These are phyloP conservation scores for Chiua sp. DNA, from an alignment of 1,284 basidiomycete species.

Conservation along the genomic window DNA sequence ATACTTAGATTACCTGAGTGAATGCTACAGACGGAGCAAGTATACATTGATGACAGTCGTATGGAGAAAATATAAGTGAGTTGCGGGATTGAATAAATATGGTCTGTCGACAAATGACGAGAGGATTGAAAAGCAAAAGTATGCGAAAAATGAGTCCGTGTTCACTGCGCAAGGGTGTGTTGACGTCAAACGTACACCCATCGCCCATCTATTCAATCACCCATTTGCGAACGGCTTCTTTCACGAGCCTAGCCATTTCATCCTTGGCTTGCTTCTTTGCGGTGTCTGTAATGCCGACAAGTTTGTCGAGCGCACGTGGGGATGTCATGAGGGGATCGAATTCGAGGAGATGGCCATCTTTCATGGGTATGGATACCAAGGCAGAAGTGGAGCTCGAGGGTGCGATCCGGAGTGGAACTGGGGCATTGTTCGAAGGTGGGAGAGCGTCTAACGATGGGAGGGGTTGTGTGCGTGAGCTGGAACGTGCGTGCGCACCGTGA, in stretches of 20 bases:
- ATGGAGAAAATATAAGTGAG: no score
- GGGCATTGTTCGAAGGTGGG: neutral
- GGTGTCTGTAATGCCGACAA: slow-evolving; percentile 77
- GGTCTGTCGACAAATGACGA: no score
- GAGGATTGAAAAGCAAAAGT: no score
- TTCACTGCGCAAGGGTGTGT: no score
- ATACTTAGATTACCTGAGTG: no score
- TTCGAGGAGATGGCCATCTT: slow-evolving; percentile 77
- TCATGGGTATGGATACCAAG: slow-evolving; percentile 72
- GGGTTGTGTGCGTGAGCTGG: slow-evolving; percentile 54
- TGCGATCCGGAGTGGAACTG: slow-evolving; percentile 39
- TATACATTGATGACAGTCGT: no score
- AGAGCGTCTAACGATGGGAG: no score
- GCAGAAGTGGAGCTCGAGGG: slow-evolving; percentile 39
- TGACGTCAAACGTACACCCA: no score
- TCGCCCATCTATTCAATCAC: slow-evolving; percentile 37
- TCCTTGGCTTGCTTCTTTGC: slow-evolving; percentile 80
- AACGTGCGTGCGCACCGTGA: slow-evolving; percentile 44
- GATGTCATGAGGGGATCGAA: slow-evolving; percentile 78
- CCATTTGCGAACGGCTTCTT: slow-evolving; percentile 76
- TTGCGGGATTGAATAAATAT: no score
- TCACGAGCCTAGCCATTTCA: slow-evolving; percentile 73
- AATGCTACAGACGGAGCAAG: no score
- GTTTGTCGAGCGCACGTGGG: slow-evolving; percentile 67
- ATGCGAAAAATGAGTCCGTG: no score